A percentile compares a stretch with the other conserved stretches of the same genome.
Evolutionary conservation across 2,329 filamentous ascomycete genomes (phyloP).

Genomic region (Calonectria multiphialidica): DNA sequence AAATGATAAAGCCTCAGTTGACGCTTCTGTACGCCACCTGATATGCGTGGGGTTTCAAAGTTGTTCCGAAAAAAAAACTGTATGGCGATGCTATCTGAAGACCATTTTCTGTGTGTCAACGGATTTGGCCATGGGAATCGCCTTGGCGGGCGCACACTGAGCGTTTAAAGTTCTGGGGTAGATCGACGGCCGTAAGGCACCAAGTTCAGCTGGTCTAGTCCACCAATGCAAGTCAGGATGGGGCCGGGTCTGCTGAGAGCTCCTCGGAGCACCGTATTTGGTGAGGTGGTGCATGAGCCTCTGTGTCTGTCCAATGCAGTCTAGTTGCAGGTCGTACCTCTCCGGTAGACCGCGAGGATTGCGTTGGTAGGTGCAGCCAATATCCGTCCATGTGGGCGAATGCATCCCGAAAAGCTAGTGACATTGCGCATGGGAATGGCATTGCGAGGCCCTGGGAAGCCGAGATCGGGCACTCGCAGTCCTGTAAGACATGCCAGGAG

Average conservation of each 20-base stretch:
- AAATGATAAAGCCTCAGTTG: slow-evolving; percentile 13
- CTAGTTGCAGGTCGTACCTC: neutral
- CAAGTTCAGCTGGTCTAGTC: neutral
- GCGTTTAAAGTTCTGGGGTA: slow-evolving; percentile 41
- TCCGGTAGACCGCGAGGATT: slow-evolving; percentile 4
- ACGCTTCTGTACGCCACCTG: slow-evolving; percentile 17
- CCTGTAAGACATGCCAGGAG: slow-evolving; percentile 5
- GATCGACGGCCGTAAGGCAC: slow-evolving; percentile 27
- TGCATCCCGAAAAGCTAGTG: neutral
- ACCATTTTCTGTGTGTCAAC: slow-evolving; percentile 44
- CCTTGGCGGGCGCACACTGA: slow-evolving; percentile 35
- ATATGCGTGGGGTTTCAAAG: slow-evolving; percentile 25
- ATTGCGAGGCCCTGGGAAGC: neutral
- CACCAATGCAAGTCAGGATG: slow-evolving; percentile 23
- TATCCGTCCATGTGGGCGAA: neutral
- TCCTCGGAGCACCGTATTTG: slow-evolving; percentile 2
- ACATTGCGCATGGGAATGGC: neutral
- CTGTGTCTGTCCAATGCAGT: neutral
- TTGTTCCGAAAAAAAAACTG: slow-evolving; percentile 15
- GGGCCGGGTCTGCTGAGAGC: neutral
- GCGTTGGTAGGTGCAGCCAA: neutral
- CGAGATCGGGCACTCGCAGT: slow-evolving; percentile 9
- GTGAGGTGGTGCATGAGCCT: slow-evolving; percentile 3
- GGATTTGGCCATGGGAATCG: slow-evolving; percentile 42
- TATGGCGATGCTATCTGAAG: slow-evolving; percentile 35